Base-by-base conservation (phyloP, 2,329 filamentous ascomycete genomes). In the Diaporthe vaccinii region DNA sequence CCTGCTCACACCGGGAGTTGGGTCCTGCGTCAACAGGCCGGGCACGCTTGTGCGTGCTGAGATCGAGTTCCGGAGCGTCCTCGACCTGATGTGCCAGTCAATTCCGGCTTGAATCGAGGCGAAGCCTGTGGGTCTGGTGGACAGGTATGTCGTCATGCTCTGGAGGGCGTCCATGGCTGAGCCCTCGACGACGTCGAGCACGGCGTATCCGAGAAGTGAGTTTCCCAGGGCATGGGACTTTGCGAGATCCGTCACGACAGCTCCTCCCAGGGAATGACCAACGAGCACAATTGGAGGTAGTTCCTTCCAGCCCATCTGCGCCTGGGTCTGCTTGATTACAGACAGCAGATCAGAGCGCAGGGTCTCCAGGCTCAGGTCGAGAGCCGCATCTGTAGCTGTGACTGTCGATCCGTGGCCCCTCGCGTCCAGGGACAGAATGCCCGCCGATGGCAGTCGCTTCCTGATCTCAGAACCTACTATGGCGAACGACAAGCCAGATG, bases 121-220 rank as follows among this genome's bases (percentile, higher is more conserved):
- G 80, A 99, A 99, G 2, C 92, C 91, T 12, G 88, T 87, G 0
- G 97, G 97, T 31, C 97, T 90, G 6, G 93, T 95, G 1, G 94
- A 92, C 28, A 99, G 89, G 83, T 98, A 98, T 4, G 93, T 93
- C 78, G 97, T 93, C 97, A 99, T 99, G 83, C 94, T 96, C 83
- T 95, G 92, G 72, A 99, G 88, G 3, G 97, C 96, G 82, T 98
- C 97, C 84, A 99, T 96, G 46, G 97, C 97, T 0, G 95, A 98
- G 15, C 97, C 94, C 84, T 99, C 97, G 39, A 99, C 97, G 6
- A 99, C 95, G 84, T 99, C 97, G 22, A 99, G 87, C 10, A 98
- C 96, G 4, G 92, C 94, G 84, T 96, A 98, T 28, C 95, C 97
- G 22, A 98, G 87, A 1, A 98, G 83, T 36, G 92, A 89, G 51